Evolutionary conservation across 306 rosid species (phyloP), one percentile per base, ranked within the genome.

Genomic region (barrel medic (Medicago truncatula)): DNA sequence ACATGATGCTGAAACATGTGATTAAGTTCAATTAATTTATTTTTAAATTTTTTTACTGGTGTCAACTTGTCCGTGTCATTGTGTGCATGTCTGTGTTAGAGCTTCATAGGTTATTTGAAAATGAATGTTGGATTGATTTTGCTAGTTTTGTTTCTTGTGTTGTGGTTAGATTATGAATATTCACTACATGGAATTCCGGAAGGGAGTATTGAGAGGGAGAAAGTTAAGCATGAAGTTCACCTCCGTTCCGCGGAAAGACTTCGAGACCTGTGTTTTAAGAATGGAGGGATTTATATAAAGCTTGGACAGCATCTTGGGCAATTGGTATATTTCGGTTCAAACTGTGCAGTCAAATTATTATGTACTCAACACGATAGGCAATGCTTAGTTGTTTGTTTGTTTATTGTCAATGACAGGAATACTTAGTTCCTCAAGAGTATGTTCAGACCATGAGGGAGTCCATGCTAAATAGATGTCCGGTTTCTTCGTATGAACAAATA

Each of bases 281-380:
- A 95, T 80, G 98, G 97, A 82, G 98, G 98, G 72, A 57, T 95
- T 83, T 95, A 95, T 72, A 95, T 95, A 77, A 95, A 95, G 86
- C 96, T 95, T 39, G 98, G 98, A 17, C 98, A 95, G 73, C 98
- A 95, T 86, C 72, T 95, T 68, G 92, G 97, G 70, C 98, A 95
- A 74, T 74, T 95, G 96, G 98, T 95, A 90, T 62, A 67, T 67
- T 84, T 81, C 74, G 21, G 21, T 41, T 62, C 74, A 62, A 66
- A 20, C 46, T 49, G 69, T 20, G 43, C 53, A 61, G 64, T 40
- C 5, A 57, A 36, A 75, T 57, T 49, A n/a, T 52, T 14, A 34
- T 7, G 23, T 41, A 44, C 46, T 28, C 17, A 2, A 0, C 50
- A 36, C 61, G 6, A 38, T 59, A 68, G 17, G 38, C 7, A 41